Base-by-base conservation (phyloP, 805 yeast genomes). In the Wickerhamomyces silvicola region DNA sequence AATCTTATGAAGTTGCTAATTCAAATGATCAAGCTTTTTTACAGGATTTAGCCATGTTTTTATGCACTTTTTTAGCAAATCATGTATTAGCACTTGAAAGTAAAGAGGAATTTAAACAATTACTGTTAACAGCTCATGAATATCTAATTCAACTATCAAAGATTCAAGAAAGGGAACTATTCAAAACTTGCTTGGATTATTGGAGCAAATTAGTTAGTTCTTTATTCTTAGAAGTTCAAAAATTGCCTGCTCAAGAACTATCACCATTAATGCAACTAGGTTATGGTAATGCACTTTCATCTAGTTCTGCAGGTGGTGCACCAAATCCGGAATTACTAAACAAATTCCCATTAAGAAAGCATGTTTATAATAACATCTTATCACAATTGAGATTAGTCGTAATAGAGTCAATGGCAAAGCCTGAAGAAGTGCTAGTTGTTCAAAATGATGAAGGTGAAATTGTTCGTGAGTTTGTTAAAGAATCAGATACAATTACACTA, bases 391-490 rank as follows among this genome's bases (percentile, higher is more conserved):
- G 99, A 60, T 66, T 81, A 39, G 95, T 94, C n/a, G 81, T 92
- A 54, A 92, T 92, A 50, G 97, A 88, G 60, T 83, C 83, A 50
- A 92, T 92, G 98, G 98, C 85, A 2, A 78, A 95, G 57, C 99
- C 99, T 4, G 98, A 92, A 60, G 99, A 92, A 63, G 98, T 92
- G 34, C 70, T 92, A 36, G 76, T 92, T 63, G 97, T 88, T 31
- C 97, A 92, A 60, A 90, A 90, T 56, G 99, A 92, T 60, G 99
- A 92, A 63, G 98, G 98, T 48, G 98, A 92, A 64, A 90, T 92
- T 57, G 98, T 92, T 27, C 77, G 99, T 53, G 97, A 90, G 54
- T 88, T 90, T 43, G 96, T 90, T 36, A 86, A 85, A 54, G 99
- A 92, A 60, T 81, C 92, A 55, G 99, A 92, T 57, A 92, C 99